These are phyloP conservation scores for Agapanthus africanus DNA, from an alignment of 106 monocot species.

Conservation along the genomic window DNA sequence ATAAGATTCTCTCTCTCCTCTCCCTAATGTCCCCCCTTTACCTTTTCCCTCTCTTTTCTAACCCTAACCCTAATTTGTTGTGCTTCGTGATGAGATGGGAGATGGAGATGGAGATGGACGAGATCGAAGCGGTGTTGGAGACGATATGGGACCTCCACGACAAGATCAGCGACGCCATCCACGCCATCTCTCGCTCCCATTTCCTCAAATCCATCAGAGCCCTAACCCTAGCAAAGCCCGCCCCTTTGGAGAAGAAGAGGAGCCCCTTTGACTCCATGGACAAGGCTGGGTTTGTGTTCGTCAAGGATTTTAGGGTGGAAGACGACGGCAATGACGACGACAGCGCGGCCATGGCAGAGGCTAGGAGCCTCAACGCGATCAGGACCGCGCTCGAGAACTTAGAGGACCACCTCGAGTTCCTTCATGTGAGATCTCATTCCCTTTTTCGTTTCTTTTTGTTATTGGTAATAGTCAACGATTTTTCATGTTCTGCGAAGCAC, in stretches of 20 bases:
- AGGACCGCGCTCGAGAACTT: conserved; percentile 57
- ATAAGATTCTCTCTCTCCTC: too few relatives aligned
- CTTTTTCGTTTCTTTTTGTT: background rate
- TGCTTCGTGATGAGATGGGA: conserved; percentile 52
- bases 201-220: conserved; percentile 47
- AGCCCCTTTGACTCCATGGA: background rate
- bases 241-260: conserved; percentile 2
- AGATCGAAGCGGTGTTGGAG: conserved; percentile 49
- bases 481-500: too few relatives aligned
- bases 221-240: background rate
- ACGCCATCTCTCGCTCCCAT: conserved; percentile 46
- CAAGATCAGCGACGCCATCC: conserved; percentile 72
- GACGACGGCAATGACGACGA: conserved; percentile 12
- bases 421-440: conserved; percentile 33
- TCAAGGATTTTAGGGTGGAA: conserved; percentile 17
- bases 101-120: conserved; percentile 37
- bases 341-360: conserved; percentile 32
- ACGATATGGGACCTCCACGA: conserved; percentile 79
- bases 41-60: background rate
- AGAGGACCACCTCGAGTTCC: conserved; percentile 70
- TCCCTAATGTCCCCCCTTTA: too few relatives aligned
- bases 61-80: conserved; percentile 6
- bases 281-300: conserved; percentile 18
- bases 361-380: conserved; percentile 50
- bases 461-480: background rate